A percentile compares a stretch with the other conserved stretches of the same genome.
phyloP scores from a whole-genome alignment of 2,329 filamentous ascomycete species.

The Epichloe hybrida region DNA sequence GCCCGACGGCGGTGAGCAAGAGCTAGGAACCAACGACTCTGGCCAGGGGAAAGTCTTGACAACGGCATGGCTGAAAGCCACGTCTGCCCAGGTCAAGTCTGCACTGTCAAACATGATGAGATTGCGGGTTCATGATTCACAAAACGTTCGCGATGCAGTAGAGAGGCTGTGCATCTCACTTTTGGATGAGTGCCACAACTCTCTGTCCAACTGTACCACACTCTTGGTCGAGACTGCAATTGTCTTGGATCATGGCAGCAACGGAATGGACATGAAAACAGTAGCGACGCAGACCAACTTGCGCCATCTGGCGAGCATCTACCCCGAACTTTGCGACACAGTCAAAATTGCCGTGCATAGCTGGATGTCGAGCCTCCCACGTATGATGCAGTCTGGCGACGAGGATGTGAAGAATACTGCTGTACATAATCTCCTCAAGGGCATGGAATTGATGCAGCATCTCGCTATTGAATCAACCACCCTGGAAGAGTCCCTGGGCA shows the following conservation, averaged over 20 bases:
- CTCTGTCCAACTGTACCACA: slow-evolving; percentile 52
- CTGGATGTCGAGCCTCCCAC: slow-evolving; percentile 70
- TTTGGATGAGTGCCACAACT: slow-evolving; percentile 64
- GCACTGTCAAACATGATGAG: slow-evolving; percentile 68
- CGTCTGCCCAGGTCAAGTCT: slow-evolving; percentile 66
- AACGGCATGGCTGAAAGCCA: slow-evolving; percentile 63
- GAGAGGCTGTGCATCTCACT: slow-evolving; percentile 59
- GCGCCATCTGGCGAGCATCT: slow-evolving; percentile 46
- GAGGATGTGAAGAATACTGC: slow-evolving; percentile 61
- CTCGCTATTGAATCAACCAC: slow-evolving; percentile 51
- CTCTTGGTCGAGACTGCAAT: slow-evolving; percentile 76
- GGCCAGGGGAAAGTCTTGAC: slow-evolving; percentile 27
- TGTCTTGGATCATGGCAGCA: slow-evolving; percentile 44
- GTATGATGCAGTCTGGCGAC: slow-evolving; percentile 72
- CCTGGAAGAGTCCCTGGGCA: slow-evolving; percentile 52
- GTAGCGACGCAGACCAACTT: slow-evolving; percentile 36
- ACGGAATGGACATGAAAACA: slow-evolving; percentile 13
- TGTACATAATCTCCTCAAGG: slow-evolving; percentile 63
- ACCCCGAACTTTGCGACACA: slow-evolving; percentile 46
- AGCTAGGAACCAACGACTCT: slow-evolving; percentile 9
- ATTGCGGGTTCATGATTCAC: slow-evolving; percentile 55
- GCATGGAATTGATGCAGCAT: slow-evolving; percentile 50
- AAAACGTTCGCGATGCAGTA: slow-evolving; percentile 55
- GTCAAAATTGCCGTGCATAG: slow-evolving; percentile 61
- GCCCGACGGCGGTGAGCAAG: slow-evolving; percentile 10